Conservation (phyloP, 257 asterid species). For the Fraxinus cuspidata region DNA sequence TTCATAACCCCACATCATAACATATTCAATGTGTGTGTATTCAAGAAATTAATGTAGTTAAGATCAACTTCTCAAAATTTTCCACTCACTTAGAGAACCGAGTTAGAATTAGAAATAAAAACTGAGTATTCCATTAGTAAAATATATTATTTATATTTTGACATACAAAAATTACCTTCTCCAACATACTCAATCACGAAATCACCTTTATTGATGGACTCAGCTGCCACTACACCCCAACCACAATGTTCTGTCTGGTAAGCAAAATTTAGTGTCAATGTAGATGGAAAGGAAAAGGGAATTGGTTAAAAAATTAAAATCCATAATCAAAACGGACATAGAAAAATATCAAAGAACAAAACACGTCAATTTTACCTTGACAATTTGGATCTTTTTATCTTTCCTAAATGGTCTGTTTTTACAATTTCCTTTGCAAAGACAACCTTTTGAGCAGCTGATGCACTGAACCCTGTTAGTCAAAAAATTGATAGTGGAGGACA, state of each 20-base stretch:
- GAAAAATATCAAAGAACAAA: not conserved
- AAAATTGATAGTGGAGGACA: slow-evolving; percentile 25
- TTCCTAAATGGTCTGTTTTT: slow-evolving; percentile 83
- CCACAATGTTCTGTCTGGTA: slow-evolving; percentile 89
- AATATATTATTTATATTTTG: slow-evolving; percentile 16
- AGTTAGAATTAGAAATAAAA: not conserved
- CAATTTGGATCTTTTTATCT: slow-evolving; percentile 67
- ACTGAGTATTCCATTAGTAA: not conserved
- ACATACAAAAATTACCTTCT: slow-evolving; percentile 63
- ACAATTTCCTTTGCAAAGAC: slow-evolving; percentile 76
- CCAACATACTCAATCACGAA: slow-evolving; percentile 90
- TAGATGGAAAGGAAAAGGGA: slow-evolving; percentile 11
- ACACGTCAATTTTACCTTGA: slow-evolving; percentile 52
- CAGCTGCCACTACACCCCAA: slow-evolving; percentile 96
- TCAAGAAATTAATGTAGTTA: not conserved
- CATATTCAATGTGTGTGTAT: not conserved
- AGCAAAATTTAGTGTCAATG: slow-evolving; percentile 32
- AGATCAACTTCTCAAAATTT: not conserved
- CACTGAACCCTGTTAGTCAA: slow-evolving; percentile 66
- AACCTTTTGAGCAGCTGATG: slow-evolving; percentile 93
- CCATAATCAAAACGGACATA: slow-evolving; percentile 5
- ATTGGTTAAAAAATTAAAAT: slow-evolving; percentile 14
- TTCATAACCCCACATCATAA: not conserved
- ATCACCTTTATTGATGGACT: slow-evolving; percentile 67
- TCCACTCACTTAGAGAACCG: not conserved